phyloP scores from a whole-genome alignment of 2,329 filamentous ascomycete genomes.

The Botrytis porri region DNA sequence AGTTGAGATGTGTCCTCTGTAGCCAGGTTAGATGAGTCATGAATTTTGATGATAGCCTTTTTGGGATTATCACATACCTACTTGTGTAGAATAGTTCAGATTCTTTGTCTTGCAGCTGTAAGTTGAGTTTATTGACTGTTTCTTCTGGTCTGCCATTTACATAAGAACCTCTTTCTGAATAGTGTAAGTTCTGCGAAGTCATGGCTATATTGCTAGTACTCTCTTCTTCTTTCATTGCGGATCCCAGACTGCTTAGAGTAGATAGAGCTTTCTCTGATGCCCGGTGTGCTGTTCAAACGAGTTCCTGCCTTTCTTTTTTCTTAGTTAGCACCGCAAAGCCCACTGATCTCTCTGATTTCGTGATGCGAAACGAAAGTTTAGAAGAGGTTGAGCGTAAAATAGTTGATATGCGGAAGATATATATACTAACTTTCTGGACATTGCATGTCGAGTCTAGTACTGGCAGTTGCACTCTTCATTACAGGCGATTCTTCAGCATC shows the following conservation, averaged over 20 bases:
- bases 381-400: background rate
- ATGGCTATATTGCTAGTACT: background rate
- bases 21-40: too few relatives aligned
- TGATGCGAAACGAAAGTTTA: background rate
- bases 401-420: background rate
- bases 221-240: too few relatives aligned
- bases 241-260: background rate
- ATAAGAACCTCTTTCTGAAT: background rate
- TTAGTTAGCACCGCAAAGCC: rapidly evolving
- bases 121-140: background rate
- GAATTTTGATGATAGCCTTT: too few relatives aligned
- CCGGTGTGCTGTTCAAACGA: background rate
- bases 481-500: background rate
- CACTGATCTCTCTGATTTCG: background rate
- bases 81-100: background rate
- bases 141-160: background rate
- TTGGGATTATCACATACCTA: rapidly evolving
- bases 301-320: background rate
- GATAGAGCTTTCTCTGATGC: background rate
- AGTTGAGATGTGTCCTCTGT: background rate
- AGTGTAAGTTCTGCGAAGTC: background rate
- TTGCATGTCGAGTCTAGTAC: too few relatives aligned
- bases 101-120: background rate
- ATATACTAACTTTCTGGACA: background rate
- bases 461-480: background rate